Base-by-base conservation (phyloP, 2,329 filamentous ascomycete genomes). In the Scolecobasidium constrictum region DNA sequence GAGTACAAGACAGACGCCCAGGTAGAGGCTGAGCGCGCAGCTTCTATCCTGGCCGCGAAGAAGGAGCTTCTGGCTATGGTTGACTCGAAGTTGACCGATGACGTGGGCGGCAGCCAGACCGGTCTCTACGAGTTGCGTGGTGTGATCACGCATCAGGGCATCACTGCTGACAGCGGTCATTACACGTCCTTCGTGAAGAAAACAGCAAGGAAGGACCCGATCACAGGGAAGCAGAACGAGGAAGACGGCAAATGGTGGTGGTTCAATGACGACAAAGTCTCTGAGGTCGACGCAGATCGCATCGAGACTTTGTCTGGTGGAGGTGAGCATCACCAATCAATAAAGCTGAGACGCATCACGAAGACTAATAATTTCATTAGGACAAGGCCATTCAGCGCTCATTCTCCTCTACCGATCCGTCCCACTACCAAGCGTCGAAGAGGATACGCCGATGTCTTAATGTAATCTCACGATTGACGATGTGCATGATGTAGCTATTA, bases 111-210 rank as follows among this genome's bases (percentile, higher is more conserved):
- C 42, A 96, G 96, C 65, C 86, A 90, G 61, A 94, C 88, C 2
- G 92, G 92, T 33, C 72, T 98, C 23, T 98, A 96, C 62, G 90
- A 98, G 66, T 77, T 98, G 35, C 79, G 90, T 19, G 92, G 86
- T 38, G 83, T 98, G 4, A 85, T 98, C 46, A 94, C 93, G 21
- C 92, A 98, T 63, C 92, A 98, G 64, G 92, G 92, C 48, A 86
- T 88, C 46, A 94, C 87, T 58, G 92, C 92, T 16, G 92, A 98
- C 64, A 95, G 90, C 54, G 92, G 92, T 5, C 92, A 98, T 65
- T 98, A 98, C 70, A 98, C 93, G 4, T 82, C 88, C 0, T 98
- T 94, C 59, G 85, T 98, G 52, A 98, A 96, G 74, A 95, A 98
- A 73, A 72, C 81, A 47, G 81, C 76, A 0, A 66, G 70, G 7